Percentiles rank a stretch among this genome's conserved stretches.
These are phyloP conservation scores for Ilyonectria mors-panacis DNA, from an alignment of 2,329 filamentous ascomycete genomes.

Conservation along the genomic window DNA sequence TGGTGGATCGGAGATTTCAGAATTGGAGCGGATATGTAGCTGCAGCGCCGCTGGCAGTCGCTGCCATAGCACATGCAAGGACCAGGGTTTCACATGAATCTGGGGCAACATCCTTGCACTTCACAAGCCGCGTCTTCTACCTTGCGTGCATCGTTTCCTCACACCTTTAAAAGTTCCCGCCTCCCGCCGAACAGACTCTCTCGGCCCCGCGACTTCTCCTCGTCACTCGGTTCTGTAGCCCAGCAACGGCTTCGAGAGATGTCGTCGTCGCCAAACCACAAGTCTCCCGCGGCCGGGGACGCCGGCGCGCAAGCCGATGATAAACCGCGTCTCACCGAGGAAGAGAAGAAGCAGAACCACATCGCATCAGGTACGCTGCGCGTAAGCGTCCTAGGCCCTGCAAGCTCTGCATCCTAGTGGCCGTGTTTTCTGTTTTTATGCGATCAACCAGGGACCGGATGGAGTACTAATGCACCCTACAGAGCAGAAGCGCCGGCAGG, in stretches of 20 bases:
- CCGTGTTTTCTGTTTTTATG: background rate
- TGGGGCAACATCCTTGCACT: slow-evolving; percentile 52
- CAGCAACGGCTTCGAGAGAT: background rate
- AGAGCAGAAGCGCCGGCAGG: slow-evolving; percentile 66
- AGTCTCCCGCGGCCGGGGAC: slow-evolving; percentile 44
- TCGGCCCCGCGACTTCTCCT: background rate
- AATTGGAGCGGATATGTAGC: background rate
- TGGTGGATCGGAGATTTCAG: slow-evolving; percentile 16
- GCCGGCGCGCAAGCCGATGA: slow-evolving; percentile 55
- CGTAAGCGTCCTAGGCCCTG: background rate
- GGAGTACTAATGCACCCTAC: slow-evolving; percentile 32
- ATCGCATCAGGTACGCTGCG: slow-evolving; percentile 65
- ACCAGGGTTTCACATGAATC: slow-evolving; percentile 50
- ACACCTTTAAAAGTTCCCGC: slow-evolving; percentile 29
- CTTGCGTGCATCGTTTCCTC: slow-evolving; percentile 30
- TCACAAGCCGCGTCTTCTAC: slow-evolving; percentile 25
- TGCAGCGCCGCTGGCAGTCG: slow-evolving; percentile 18
- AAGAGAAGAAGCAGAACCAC: slow-evolving; percentile 70
- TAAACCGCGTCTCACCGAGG: slow-evolving; percentile 66
- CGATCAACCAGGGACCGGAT: too few relatives aligned
- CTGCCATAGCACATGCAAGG: slow-evolving; percentile 40
- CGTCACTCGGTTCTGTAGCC: slow-evolving; percentile 3
- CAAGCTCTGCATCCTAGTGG: background rate
- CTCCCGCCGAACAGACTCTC: background rate
- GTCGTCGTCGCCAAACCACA: slow-evolving; percentile 52